Percentiles rank a stretch among this genome's conserved stretches.
Evolutionary conservation across 2,329 filamentous ascomycete species (phyloP).

Genomic region (Colletotrichum sansevieriae): DNA sequence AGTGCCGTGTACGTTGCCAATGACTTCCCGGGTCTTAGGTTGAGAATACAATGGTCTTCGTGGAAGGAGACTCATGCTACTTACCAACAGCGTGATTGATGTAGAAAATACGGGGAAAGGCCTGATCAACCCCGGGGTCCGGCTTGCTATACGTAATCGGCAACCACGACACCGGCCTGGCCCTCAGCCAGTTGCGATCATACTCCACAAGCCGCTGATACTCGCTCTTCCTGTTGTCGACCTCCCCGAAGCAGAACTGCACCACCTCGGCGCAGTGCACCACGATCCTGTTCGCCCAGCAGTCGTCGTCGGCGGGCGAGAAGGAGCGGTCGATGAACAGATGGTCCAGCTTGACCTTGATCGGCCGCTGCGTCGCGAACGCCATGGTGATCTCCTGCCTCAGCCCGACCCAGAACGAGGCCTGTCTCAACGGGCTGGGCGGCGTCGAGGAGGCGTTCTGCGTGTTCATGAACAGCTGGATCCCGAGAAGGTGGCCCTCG

Average conservation of each 20-base stretch:
- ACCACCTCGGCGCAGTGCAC: slow-evolving; percentile 74
- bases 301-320: slow-evolving; percentile 59
- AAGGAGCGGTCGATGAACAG: slow-evolving; percentile 65
- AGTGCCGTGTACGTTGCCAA: slow-evolving; percentile 71
- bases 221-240: slow-evolving; percentile 46
- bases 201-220: slow-evolving; percentile 62
- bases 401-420: slow-evolving; percentile 69
- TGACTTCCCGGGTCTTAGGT: slow-evolving; percentile 54
- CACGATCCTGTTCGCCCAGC: slow-evolving; percentile 73
- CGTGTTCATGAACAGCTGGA: slow-evolving; percentile 60
- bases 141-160: slow-evolving; percentile 64
- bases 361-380: slow-evolving; percentile 59
- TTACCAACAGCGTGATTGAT: slow-evolving; percentile 66
- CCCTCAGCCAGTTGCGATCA: slow-evolving; percentile 60
- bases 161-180: slow-evolving; percentile 63
- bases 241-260: slow-evolving; percentile 70
- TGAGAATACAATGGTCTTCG: background rate
- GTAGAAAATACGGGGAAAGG: slow-evolving; percentile 71
- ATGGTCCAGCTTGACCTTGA: slow-evolving; percentile 63
- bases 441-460: slow-evolving; percentile 52
- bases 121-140: slow-evolving; percentile 49
- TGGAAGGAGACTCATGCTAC: background rate
- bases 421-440: slow-evolving; percentile 60
- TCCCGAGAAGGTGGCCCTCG: slow-evolving; percentile 61
- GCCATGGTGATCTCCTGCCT: slow-evolving; percentile 72